Evolutionary conservation across 208 protist species (phyloP), one percentile per base, ranked within the genome.

Genomic region (Leishmania tarentolae): DNA sequence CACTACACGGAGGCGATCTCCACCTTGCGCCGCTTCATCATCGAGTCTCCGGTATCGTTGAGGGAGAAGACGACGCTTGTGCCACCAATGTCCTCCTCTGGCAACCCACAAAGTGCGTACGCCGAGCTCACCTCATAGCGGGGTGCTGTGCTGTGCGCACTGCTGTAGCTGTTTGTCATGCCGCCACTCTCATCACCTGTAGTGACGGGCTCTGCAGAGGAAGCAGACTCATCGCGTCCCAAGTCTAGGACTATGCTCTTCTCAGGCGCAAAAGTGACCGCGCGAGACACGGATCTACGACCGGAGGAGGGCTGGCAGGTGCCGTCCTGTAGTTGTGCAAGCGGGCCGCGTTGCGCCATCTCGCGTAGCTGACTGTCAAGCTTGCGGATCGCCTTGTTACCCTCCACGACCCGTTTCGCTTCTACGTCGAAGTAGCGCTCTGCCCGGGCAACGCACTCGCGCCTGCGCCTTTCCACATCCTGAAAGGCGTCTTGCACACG

Each of bases 371-470:
- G 82, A 40, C n/a, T 79, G 28, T 92, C 92, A 28, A 93, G 35
- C 71, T 84, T 73, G 19, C 84, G 84, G 56, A 88, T 86, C 8
- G 73, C 82, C 37, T 83, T 73, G 68, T 83, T 84, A 42, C 82
- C 83, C 69, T 90, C 83, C n/a, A 85, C 76, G 7, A 88, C 81
- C 56, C 91, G 86, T 74, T 88, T 87, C 57, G 86, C 75, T 76
- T 95, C 92, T 4, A 88, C 89, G 75, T 95, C 92, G 61, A 95
- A 94, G 75, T 88, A 90, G 50, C 82, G 85, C 85, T 92, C 92
- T 24, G 86, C 85, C 78, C 82, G 83, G 7, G 78, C 59, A 57
- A 87, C 61, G 57, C 86, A 92, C 52, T 66, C 74, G 15, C 78
- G 83, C 59, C 92, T 87, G 42, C 90, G 90, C 21, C 81, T 53